Evolutionary conservation across 345 rosid species (phyloP).

Genomic region (Geranium brycei): DNA sequence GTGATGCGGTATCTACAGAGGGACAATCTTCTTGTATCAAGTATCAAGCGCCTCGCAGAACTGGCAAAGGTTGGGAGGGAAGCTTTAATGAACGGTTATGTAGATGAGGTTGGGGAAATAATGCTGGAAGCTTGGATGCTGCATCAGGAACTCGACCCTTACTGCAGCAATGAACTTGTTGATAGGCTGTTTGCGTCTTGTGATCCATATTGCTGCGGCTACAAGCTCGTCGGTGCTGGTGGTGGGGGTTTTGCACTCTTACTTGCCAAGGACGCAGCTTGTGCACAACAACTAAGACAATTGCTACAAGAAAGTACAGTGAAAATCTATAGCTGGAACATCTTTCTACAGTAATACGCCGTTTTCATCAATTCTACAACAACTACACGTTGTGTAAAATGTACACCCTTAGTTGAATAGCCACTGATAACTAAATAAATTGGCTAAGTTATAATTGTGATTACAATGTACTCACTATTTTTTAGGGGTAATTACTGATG

Average conservation of each 20-base stretch:
- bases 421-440: no score
- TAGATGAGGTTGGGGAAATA: conserved; percentile 73
- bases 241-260: conserved; percentile 88
- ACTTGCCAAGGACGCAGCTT: conserved; percentile 43
- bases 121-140: conserved; percentile 90
- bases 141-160: conserved; percentile 95
- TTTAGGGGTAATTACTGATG: no score
- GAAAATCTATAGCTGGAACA: conserved; percentile 52
- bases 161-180: conserved; percentile 81
- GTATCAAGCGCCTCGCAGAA: conserved; percentile 75
- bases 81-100: conserved; percentile 74
- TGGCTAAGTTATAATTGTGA: no score
- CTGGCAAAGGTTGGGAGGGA: conserved; percentile 79
- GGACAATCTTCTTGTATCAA: conserved; percentile 67
- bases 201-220: conserved; percentile 71
- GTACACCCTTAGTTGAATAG: no score
- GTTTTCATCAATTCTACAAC: no score
- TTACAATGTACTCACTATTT: no score
- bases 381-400: no score
- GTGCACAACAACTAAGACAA: conserved; percentile 37
- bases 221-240: conserved; percentile 95
- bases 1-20: conserved; percentile 70
- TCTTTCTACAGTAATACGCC: conserved; percentile 10
- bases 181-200: conserved; percentile 55
- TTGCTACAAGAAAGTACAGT: conserved; percentile 35